phyloP scores from a whole-genome alignment of 2,329 filamentous ascomycete species.

The Drechslerella coelobrocha region DNA sequence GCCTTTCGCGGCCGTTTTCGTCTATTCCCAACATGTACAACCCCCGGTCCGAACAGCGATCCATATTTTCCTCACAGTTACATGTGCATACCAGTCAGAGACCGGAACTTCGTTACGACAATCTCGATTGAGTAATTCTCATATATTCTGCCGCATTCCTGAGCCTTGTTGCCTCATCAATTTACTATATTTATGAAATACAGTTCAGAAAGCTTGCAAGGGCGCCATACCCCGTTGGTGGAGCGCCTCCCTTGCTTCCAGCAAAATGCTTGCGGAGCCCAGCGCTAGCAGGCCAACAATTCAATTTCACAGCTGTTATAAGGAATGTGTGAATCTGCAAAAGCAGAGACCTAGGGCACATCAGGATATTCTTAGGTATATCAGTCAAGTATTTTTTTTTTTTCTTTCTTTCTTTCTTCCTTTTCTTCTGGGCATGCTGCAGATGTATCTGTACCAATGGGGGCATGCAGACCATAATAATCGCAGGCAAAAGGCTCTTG shows the following conservation, averaged over 20 bases:
- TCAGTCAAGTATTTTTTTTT: too few species aligned
- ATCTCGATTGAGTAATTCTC: too few species aligned
- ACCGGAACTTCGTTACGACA: not conserved
- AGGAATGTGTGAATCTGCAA: too few species aligned
- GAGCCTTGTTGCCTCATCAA: not conserved
- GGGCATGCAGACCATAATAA: not conserved
- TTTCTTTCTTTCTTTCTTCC: too few species aligned
- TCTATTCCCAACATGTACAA: conserved; percentile 12
- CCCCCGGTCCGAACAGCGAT: not conserved
- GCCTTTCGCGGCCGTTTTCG: conserved; percentile 7
- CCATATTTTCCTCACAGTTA: too few species aligned
- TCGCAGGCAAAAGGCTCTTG: too few species aligned
- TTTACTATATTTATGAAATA: not conserved
- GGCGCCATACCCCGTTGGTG: not conserved
- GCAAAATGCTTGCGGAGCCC: too few species aligned
- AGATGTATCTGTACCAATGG: too few species aligned
- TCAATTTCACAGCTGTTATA: not conserved
- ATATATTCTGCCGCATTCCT: conserved; percentile 8
- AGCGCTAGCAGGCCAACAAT: conserved; percentile 1
- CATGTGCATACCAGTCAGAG: not conserved
- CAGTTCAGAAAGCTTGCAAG: conserved; percentile 3
- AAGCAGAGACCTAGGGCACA: not conserved
- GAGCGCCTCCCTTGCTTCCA: conserved; percentile 4
- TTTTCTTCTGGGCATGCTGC: too few species aligned
- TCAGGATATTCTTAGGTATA: conserved; percentile 1